Evolutionary conservation across 345 rosid species (phyloP).

Genomic region (Citropsis articulata): DNA sequence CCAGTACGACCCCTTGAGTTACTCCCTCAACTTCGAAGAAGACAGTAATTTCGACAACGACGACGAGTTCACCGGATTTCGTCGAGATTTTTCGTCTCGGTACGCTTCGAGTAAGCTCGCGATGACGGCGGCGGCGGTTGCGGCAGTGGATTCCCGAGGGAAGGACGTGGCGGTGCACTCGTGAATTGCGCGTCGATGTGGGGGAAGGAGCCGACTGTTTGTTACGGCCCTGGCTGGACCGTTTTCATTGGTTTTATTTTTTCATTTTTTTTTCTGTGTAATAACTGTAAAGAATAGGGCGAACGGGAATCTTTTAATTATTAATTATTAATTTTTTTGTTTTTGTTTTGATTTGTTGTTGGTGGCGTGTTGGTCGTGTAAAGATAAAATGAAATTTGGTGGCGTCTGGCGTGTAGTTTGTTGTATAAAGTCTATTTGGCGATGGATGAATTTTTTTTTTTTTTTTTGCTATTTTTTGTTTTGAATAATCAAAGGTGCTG

Average conservation of each 20-base stretch:
- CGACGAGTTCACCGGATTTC: slow-evolving; percentile 31
- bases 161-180: slow-evolving; percentile 21
- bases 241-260: neutral
- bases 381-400: neutral
- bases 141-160: slow-evolving; percentile 5
- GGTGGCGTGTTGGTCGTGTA: neutral
- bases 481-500: neutral
- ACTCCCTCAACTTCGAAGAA: slow-evolving; percentile 83
- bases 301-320: no score
- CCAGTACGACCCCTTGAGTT: slow-evolving; percentile 86
- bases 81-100: slow-evolving; percentile 63
- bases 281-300: no score
- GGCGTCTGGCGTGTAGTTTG: no score
- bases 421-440: no score
- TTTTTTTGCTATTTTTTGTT: neutral
- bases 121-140: slow-evolving; percentile 12
- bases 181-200: slow-evolving; percentile 14
- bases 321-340: no score
- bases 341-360: neutral
- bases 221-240: slow-evolving; percentile 15
- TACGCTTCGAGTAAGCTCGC: slow-evolving; percentile 40
- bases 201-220: slow-evolving; percentile 10
- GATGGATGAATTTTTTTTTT: no score
- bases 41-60: slow-evolving; percentile 42
- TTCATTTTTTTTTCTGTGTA: neutral